Percentiles rank a stretch among this genome's conserved stretches.
These are phyloP conservation scores for Podospora didyma DNA, from an alignment of 495 filamentous ascomycete species.

Conservation along the genomic window DNA sequence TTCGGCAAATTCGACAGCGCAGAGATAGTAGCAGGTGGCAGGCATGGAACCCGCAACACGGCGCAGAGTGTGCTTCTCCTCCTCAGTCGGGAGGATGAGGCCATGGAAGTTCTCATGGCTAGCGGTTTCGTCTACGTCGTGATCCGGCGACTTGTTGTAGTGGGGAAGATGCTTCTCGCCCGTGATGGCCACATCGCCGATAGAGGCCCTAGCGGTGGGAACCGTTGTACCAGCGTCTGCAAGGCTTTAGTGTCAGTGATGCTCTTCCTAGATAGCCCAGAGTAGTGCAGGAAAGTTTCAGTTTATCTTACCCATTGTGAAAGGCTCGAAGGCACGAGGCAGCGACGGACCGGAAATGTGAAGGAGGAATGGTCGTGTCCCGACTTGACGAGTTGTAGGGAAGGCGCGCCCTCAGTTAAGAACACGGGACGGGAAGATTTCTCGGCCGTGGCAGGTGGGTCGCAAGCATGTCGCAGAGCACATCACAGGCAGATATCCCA, in stretches of 20 bases:
- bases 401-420: too few relatives aligned
- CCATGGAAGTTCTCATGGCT: slow-evolving; percentile 24
- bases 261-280: neutral
- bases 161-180: neutral
- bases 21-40: slow-evolving; percentile 45
- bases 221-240: slow-evolving; percentile 3
- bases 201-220: neutral
- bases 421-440: too few relatives aligned
- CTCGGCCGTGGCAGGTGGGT: too few relatives aligned
- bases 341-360: too few relatives aligned
- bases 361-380: too few relatives aligned
- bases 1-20: slow-evolving; percentile 56
- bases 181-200: neutral
- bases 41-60: slow-evolving; percentile 49
- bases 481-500: too few relatives aligned
- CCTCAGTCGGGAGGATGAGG: slow-evolving; percentile 47
- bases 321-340: too few relatives aligned
- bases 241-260: neutral
- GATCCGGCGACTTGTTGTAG: neutral
- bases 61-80: slow-evolving; percentile 49
- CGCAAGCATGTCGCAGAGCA: too few relatives aligned
- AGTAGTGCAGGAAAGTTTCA: neutral
- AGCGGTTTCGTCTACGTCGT: neutral
- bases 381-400: too few relatives aligned
- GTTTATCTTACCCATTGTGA: too few relatives aligned